A percentile compares a stretch with the other conserved stretches of the same genome.
These are phyloP conservation scores for Botrytis cinerea DNA, from an alignment of 2,329 filamentous ascomycete species.

Conservation along the genomic window DNA sequence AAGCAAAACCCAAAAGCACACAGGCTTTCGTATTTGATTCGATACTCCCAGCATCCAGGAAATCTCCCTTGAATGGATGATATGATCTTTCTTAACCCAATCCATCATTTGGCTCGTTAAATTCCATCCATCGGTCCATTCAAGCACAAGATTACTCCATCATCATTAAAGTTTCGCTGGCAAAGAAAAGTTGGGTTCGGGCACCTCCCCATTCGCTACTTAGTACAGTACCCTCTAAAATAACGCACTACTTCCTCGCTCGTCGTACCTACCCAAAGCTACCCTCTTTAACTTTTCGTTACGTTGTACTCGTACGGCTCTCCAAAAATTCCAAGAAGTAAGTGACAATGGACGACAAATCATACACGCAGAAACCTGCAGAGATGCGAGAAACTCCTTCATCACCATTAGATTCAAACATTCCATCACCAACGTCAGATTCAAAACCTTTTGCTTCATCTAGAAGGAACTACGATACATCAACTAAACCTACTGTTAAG, in stretches of 20 bases:
- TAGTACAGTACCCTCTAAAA: background rate
- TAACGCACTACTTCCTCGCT: constrained; percentile 14
- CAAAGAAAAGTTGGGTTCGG: constrained; percentile 14
- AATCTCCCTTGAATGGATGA: background rate
- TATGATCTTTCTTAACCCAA: background rate
- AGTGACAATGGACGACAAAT: constrained; percentile 23
- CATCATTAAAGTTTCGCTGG: constrained; percentile 15
- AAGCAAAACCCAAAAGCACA: background rate
- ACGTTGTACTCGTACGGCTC: constrained; percentile 17
- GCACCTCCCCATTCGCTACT: constrained; percentile 17
- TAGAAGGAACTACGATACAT: constrained; percentile 33
- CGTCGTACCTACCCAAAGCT: constrained; percentile 21
- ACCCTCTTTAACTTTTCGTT: constrained; percentile 22
- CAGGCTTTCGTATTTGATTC: background rate
- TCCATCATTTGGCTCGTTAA: background rate
- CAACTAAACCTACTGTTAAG: constrained; percentile 33
- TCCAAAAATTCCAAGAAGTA: constrained; percentile 7
- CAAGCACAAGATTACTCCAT: background rate
- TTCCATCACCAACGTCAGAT: constrained; percentile 15
- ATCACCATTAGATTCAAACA: constrained; percentile 16
- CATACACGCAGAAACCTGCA: constrained; percentile 5
- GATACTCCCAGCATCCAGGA: background rate
- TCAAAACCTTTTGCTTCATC: constrained; percentile 19
- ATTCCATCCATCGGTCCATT: background rate
- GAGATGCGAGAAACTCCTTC: constrained; percentile 21